A percentile compares a stretch with the other conserved stretches of the same genome.
These are phyloP conservation scores for Phytopythium sindhum DNA, from an alignment of 352 stramenopile species.

Conservation along the genomic window DNA sequence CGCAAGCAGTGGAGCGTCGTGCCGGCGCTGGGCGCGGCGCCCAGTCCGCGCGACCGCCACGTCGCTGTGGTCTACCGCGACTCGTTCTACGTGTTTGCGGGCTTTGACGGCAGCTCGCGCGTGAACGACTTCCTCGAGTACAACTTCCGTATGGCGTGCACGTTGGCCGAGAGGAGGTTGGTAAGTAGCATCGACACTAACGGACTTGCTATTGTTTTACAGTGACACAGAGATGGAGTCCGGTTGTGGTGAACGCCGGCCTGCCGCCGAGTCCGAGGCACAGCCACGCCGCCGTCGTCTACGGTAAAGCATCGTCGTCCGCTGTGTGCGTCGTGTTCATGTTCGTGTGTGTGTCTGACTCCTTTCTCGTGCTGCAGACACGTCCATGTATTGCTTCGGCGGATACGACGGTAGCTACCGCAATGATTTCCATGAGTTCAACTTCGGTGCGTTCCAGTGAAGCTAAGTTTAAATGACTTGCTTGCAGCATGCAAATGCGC, in stretches of 20 bases:
- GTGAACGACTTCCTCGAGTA: constrained; percentile 96
- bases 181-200: not conserved
- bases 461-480: not conserved
- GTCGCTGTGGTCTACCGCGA: constrained; percentile 92
- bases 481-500: not conserved
- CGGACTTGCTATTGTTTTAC: not conserved
- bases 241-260: constrained; percentile 71
- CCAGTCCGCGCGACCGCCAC: constrained; percentile 93
- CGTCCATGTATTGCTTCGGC: constrained; percentile 89
- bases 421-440: constrained; percentile 97
- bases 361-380: constrained; percentile 29
- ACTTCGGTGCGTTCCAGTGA: constrained; percentile 73
- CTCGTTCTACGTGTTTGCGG: constrained; percentile 94
- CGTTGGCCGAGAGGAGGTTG: not conserved
- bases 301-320: constrained; percentile 32
- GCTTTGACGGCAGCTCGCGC: constrained; percentile 91
- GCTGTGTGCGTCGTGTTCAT: not conserved
- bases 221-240: constrained; percentile 83
- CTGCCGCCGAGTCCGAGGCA: constrained; percentile 91
- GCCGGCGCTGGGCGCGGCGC: constrained; percentile 55
- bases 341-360: not conserved
- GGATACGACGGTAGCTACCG: constrained; percentile 95
- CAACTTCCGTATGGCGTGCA: constrained; percentile 83
- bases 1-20: constrained; percentile 76
- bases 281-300: constrained; percentile 93